phyloP scores from a whole-genome alignment of 2,329 filamentous ascomycete genomes.

The Lanzia echinophila region DNA sequence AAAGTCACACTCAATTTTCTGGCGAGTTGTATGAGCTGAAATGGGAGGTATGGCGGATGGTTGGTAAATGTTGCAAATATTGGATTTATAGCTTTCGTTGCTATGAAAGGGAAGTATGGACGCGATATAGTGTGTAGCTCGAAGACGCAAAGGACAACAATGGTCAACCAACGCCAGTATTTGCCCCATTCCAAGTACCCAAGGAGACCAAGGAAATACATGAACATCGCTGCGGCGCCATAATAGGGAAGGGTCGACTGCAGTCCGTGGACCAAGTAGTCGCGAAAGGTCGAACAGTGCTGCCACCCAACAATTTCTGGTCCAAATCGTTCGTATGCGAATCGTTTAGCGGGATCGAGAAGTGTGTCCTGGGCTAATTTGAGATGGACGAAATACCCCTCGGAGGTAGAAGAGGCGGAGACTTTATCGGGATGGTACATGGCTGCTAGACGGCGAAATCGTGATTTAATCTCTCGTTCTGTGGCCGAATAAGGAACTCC shows the following conservation, averaged over 20 bases:
- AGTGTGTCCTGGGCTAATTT: conserved; percentile 80
- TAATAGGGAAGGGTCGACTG: conserved; percentile 56
- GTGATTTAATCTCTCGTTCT: conserved; percentile 73
- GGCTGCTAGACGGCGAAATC: conserved; percentile 45
- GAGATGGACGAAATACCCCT: conserved; percentile 68
- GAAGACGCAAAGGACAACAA: conserved; percentile 47
- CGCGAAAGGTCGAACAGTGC: conserved; percentile 59
- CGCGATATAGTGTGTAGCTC: conserved; percentile 52
- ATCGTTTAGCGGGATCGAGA: conserved; percentile 66
- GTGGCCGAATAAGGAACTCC: conserved; percentile 61
- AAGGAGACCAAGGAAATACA: conserved; percentile 55
- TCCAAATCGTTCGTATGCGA: conserved; percentile 87
- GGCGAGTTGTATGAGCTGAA: conserved; percentile 71
- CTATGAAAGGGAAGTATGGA: conserved; percentile 42
- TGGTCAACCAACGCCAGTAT: conserved; percentile 58
- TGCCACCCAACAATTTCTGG: conserved; percentile 62
- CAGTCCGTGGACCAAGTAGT: conserved; percentile 67
- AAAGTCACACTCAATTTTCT: conserved; percentile 71
- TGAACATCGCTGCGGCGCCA: conserved; percentile 45
- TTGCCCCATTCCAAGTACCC: conserved; percentile 63
- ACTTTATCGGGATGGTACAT: conserved; percentile 43
- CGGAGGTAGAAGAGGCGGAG: conserved; percentile 24
- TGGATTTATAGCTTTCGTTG: conserved; percentile 40
- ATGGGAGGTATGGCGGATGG: conserved; percentile 68
- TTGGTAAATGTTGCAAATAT: conserved; percentile 31